Base-by-base conservation (phyloP, 1,139 yeast species). In the Yamadazyma sp. region DNA sequence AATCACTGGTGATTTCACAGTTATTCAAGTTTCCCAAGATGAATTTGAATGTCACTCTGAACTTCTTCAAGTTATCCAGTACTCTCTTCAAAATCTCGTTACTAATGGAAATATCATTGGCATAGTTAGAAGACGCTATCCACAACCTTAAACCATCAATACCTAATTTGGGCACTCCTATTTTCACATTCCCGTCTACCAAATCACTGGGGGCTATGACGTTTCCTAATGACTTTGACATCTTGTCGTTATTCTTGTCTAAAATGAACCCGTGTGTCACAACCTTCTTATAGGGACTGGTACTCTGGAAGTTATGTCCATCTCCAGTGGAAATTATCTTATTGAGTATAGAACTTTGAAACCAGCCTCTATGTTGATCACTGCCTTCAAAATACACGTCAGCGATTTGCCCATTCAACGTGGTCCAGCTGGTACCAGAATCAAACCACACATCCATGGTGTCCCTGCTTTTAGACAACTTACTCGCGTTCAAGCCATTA, bases 391-490 rank as follows among this genome's bases (percentile, higher is more conserved):
- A 62, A 55, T 88, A 90, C 12, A 87, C 74, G 56, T 90, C 95
- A 0, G 95, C 86, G 9, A 48, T 46, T 36, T 73, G 53, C 45
- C 70, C 69, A 17, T 67, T 57, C 22, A 88, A 67, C 31, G 80
- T 77, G 6, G 82, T 77, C 98, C 98, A 92, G 25, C 95, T 83
- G 1, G 95, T 80, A 0, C 99, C 99, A 29, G 96, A 86, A 58
- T 92, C 99, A 65, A 92, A 90, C 99, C 99, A 92, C 8, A 92
- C 98, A 61, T 92, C 99, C 90, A 92, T 86, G 0, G 98, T 92
- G 51, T 94, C 98, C 36, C 70, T 76, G 1, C 96, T 92, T 51
- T 87, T 84, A 21, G 56, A 49, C 46, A 70, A 83, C 0, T 82
- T 80, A 11, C 68, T 55, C 2, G 53, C 57, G 15, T 53, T 45